Evolutionary conservation across 306 rosid genomes (phyloP), one percentile per base, ranked within the genome.

Genomic region (Vigna hirtella): DNA sequence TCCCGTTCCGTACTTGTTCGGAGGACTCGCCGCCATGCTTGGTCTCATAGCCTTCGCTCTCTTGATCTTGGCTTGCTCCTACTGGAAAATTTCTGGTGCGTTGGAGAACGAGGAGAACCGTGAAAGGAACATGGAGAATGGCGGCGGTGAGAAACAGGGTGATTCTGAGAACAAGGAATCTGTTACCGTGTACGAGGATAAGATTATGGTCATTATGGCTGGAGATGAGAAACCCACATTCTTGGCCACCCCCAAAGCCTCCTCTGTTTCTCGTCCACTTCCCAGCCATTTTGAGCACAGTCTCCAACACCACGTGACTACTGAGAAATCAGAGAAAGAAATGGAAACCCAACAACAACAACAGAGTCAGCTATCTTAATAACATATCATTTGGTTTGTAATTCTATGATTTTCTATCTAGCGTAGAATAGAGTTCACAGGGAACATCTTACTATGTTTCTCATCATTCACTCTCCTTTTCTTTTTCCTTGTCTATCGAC

Each of bases 181-280:
- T 0, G 73, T 20, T 28, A 87, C 82, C 83, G 86, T 88, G 5
- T 87, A 82, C 5, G 92, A 91, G 55, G 96, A 93, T 52, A 93
- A 93, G 70, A 17, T 90, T 73, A 84, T 93, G 70, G 99, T 95
- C 34, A 90, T 93, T 11, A 93, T 95, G 99, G 99, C 99, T 1
- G 99, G 98, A 17, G 88, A 95, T 18, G 55, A 83, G 5, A 87
- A 64, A n/a, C 97, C 99, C 9, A 86, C 93, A 0, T 91, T 81
- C 84, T 83, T 95, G 66, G 99, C 99, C 81, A 90, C 98, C 17
- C 98, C 91, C 1, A 88, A 85, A 34, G 28, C 34, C 0, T 56
- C 80, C 0, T 53, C 82, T 67, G 48, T 83, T 2, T 34, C 36
- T 0, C 55, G 52, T 22, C 79, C 22, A 10, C 38, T 1, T 6